phyloP scores from a whole-genome alignment of 345 rosid genomes.

The Aquilaria malaccensis region DNA sequence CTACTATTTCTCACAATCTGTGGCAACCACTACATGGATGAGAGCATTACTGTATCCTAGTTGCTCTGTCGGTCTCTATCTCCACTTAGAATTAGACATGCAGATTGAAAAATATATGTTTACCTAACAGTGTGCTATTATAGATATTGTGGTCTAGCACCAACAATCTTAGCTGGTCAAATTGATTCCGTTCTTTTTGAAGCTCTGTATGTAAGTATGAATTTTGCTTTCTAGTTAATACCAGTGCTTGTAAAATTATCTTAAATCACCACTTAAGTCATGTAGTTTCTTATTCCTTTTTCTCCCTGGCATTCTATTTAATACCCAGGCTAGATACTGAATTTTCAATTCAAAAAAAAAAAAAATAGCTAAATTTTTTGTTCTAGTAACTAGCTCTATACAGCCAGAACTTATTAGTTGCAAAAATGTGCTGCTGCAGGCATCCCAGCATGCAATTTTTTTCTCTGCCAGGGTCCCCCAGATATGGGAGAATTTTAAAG shows the following conservation, averaged over 20 bases:
- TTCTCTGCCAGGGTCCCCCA: constrained; percentile 92
- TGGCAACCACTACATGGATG: constrained; percentile 36
- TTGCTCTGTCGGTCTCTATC: background rate
- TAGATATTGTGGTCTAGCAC: constrained; percentile 77
- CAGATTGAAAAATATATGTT: background rate
- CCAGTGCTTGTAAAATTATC: too few relatives aligned
- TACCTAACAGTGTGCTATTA: constrained; percentile 18
- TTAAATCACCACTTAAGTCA: too few relatives aligned
- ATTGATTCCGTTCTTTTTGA: constrained; percentile 71
- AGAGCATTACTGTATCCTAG: constrained; percentile 59
- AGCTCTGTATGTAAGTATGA: constrained; percentile 64
- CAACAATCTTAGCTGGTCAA: constrained; percentile 67
- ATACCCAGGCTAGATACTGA: too few relatives aligned
- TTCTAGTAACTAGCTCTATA: background rate
- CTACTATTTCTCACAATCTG: constrained; percentile 56
- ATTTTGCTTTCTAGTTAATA: background rate
- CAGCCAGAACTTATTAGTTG: background rate
- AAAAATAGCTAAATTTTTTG: too few relatives aligned
- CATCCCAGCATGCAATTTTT: constrained; percentile 91
- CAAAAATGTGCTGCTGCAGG: constrained; percentile 38
- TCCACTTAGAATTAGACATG: background rate
- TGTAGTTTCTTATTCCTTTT: background rate
- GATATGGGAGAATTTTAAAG: constrained; percentile 71
- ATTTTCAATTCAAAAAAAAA: too few relatives aligned
- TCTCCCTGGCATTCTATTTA: too few relatives aligned